phyloP scores from a whole-genome alignment of 495 filamentous ascomycete species.

The Podospora conica region DNA sequence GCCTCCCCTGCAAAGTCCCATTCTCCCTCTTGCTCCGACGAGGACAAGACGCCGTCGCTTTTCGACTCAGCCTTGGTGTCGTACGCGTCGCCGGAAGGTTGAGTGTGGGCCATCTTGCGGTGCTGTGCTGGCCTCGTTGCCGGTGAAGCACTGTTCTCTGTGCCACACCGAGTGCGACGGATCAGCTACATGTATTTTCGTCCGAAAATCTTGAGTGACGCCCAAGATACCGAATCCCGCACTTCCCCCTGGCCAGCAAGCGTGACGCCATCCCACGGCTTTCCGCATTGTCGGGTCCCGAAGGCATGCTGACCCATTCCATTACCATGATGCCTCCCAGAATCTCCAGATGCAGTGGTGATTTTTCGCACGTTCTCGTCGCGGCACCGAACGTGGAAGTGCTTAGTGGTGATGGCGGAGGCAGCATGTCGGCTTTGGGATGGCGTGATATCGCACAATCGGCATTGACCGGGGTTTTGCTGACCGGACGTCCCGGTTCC shows the following conservation, averaged over 20 bases:
- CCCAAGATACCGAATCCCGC: neutral
- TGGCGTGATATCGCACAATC: neutral
- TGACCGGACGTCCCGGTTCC: neutral
- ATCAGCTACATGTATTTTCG: neutral
- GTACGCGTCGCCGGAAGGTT: neutral
- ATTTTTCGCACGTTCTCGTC: neutral
- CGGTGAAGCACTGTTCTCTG: neutral
- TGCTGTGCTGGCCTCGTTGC: too few relatives aligned
- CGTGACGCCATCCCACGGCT: neutral
- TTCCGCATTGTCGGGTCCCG: neutral
- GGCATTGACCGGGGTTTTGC: neutral
- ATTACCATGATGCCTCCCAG: neutral
- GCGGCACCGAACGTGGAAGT: neutral
- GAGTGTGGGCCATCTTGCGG: neutral
- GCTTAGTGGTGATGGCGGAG: neutral
- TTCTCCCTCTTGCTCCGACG: neutral
- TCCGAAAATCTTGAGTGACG: too few relatives aligned
- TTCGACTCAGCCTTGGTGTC: neutral
- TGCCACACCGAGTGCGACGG: neutral
- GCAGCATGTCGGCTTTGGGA: neutral
- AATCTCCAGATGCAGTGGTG: neutral
- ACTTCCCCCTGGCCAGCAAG: neutral
- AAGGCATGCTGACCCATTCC: neutral
- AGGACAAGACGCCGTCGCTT: neutral
- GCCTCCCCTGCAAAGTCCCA: neutral